Base-by-base conservation (phyloP, 108 stramenopile genomes). In the Skeletonema tropicum region DNA sequence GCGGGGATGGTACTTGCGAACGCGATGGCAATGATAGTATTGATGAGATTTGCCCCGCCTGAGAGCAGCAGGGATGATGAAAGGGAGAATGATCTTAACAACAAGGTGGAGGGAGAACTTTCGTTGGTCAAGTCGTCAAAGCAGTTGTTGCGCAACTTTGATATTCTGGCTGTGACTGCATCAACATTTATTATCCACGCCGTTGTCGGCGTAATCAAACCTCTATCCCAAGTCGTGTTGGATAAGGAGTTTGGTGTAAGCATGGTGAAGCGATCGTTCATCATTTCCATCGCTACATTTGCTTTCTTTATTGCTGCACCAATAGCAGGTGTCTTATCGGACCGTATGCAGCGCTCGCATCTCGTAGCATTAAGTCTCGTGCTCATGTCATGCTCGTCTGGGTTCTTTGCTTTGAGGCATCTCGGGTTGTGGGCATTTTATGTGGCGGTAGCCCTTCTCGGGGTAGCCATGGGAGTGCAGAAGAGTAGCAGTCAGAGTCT, bases 141-240 rank as follows among this genome's bases (percentile, higher is more conserved):
- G 30, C 36, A 49, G 30, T 35, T 77, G 25, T 63, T 77, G 9
- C 38, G 70, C 29, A 72, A 71, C 49, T 60, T 35, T 26, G 76
- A 77, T 61, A 77, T 77, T 35, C 71, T 77, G 10, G 70, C 62
- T 3, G 70, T 71, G 2, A 63, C 76, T 10, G 19, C 49, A 17
- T 70, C 76, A 31, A 77, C 76, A 52, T 57, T 77, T 33, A 49
- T 46, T 10, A 77, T 77, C 26, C 76, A 77, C 42, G 70, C 76
- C 15, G 76, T 72, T 13, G 70, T 77, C 3, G 76, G 76, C 13
- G 70, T 77, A 5, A 77, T 77, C 70, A 77, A 77, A 58, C 76
- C 76, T 12, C 10, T 77, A 1, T 77, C 76, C 5, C 76, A 77
- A 57, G 76, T 77, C 4, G 76, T 77, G 7, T 55, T 77, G 38